Conservation (phyloP, 163 green algal genomes). For the Chloromonas sp. region DNA sequence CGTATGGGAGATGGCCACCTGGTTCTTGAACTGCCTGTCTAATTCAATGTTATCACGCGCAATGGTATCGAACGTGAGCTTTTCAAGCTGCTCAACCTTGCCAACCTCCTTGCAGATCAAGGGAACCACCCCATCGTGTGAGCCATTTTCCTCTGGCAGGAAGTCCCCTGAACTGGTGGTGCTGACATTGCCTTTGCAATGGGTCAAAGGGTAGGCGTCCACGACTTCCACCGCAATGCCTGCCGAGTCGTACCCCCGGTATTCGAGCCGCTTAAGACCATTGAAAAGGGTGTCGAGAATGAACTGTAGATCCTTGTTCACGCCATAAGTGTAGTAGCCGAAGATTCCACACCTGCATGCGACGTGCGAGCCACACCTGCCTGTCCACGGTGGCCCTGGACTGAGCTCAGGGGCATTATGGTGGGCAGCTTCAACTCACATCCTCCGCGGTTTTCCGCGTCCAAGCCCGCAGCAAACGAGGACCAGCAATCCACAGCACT, state of each 20-base stretch:
- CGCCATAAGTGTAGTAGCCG: constrained; percentile 79
- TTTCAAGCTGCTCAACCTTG: constrained; percentile 85
- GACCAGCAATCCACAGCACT: too few relatives aligned
- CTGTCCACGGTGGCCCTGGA: too few relatives aligned
- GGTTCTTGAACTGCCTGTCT: constrained; percentile 38
- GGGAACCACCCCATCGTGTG: constrained; percentile 9
- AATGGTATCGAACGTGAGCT: constrained; percentile 28
- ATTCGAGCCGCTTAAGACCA: constrained; percentile 90
- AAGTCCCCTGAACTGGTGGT: not conserved
- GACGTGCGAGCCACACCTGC: too few relatives aligned
- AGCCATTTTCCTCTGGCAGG: constrained; percentile 35
- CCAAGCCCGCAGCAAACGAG: too few relatives aligned
- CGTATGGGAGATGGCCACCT: constrained; percentile 89
- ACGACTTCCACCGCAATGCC: constrained; percentile 42
- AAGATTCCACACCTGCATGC: constrained; percentile 65
- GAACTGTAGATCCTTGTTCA: constrained; percentile 43
- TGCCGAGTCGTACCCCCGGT: constrained; percentile 72
- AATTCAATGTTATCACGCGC: constrained; percentile 29
- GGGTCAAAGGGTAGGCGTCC: constrained; percentile 17
- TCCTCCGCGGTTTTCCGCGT: too few relatives aligned
- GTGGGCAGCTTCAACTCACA: too few relatives aligned
- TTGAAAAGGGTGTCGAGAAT: constrained; percentile 88
- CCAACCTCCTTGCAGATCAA: constrained; percentile 55
- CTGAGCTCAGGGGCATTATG: too few relatives aligned
- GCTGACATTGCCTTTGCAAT: not conserved